These are phyloP conservation scores for Herpetomonas samuelpessoai DNA, from an alignment of 208 protist species.

Conservation along the genomic window DNA sequence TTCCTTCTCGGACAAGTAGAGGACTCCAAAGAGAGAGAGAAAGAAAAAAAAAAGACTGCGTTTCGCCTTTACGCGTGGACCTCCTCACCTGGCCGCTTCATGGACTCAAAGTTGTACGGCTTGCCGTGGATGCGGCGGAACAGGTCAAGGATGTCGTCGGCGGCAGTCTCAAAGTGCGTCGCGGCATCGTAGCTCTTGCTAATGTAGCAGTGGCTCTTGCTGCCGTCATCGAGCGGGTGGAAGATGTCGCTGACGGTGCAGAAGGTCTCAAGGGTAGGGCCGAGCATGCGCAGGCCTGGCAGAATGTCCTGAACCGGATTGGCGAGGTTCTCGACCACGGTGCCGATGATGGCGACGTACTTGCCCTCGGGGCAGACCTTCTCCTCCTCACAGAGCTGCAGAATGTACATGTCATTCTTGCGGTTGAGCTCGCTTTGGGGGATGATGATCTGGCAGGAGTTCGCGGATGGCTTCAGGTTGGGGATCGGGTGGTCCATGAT, in stretches of 20 bases:
- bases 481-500: slow-evolving; percentile 95
- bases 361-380: slow-evolving; percentile 96
- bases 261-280: slow-evolving; percentile 89
- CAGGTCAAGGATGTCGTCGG: slow-evolving; percentile 96
- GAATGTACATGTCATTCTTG: slow-evolving; percentile 98
- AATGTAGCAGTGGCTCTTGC: slow-evolving; percentile 93
- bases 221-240: slow-evolving; percentile 91
- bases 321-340: slow-evolving; percentile 94
- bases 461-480: slow-evolving; percentile 57
- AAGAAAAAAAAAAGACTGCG: slow-evolving; percentile 9
- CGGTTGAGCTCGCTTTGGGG: slow-evolving; percentile 95
- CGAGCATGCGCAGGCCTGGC: slow-evolving; percentile 92
- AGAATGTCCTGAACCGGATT: slow-evolving; percentile 95
- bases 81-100: slow-evolving; percentile 53
- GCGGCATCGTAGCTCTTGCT: slow-evolving; percentile 96
- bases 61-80: slow-evolving; percentile 16
- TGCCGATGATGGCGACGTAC: slow-evolving; percentile 97
- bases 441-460: slow-evolving; percentile 98
- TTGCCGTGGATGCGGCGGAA: slow-evolving; percentile 97
- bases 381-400: slow-evolving; percentile 91
- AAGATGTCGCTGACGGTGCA: slow-evolving; percentile 88
- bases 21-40: background rate
- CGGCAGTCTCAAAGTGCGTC: slow-evolving; percentile 99
- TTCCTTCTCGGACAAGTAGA: background rate
- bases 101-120: slow-evolving; percentile 75